Conservation (phyloP, 495 filamentous ascomycete genomes). For the Trichoderma asperelloides region DNA sequence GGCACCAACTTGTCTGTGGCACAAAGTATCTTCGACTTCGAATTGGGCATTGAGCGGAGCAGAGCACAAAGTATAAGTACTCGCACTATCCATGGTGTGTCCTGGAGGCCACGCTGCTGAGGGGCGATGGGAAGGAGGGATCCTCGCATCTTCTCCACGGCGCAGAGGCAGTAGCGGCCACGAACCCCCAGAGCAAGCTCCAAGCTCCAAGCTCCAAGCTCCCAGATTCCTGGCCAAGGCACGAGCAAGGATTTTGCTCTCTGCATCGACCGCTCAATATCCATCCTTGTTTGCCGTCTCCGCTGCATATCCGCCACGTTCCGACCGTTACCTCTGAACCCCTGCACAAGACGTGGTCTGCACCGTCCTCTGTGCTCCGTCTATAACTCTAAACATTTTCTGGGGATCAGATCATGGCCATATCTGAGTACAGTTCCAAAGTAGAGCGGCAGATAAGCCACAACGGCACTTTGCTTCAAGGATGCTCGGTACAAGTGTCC, state of each 20-base stretch:
- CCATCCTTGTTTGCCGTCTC: neutral
- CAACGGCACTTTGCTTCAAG: neutral
- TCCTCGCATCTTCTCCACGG: conserved; percentile 1
- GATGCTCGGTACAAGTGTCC: neutral
- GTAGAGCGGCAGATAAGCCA: neutral
- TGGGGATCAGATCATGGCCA: neutral
- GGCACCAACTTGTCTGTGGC: neutral
- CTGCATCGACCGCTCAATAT: neutral
- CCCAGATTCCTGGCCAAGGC: neutral
- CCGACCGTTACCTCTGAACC: neutral
- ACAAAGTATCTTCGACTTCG: neutral
- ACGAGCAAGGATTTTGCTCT: neutral
- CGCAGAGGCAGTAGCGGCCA: neutral
- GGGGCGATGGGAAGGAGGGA: neutral
- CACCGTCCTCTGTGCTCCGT: neutral
- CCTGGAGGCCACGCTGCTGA: neutral
- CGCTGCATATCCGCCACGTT: neutral
- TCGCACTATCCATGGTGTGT: neutral
- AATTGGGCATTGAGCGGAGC: neutral
- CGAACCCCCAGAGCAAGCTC: neutral
- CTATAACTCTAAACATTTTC: neutral
- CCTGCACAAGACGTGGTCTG: neutral
- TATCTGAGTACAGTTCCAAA: neutral
- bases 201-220: neutral
- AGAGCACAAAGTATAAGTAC: neutral